Evolutionary conservation across 768 basidiomycete species (phyloP).

Genomic region (Boletus vermiculosoides): DNA sequence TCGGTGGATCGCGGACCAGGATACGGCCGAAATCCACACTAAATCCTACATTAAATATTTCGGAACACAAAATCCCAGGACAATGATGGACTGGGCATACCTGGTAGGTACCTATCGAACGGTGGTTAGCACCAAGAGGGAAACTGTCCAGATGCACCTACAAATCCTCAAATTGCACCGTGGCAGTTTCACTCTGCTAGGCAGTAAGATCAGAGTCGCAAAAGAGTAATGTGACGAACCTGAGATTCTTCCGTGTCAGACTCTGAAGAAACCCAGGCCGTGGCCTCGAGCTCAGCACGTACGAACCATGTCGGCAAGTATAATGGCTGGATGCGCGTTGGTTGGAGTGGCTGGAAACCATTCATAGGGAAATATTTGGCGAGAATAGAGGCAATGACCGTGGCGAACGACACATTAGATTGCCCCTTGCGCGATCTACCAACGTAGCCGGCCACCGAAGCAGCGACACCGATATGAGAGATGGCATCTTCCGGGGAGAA

Average conservation of each 20-base stretch:
- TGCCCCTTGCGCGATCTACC: conserved; percentile 13
- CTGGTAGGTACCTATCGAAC: conserved; percentile 29
- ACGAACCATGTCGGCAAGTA: conserved; percentile 68
- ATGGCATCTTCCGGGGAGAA: conserved; percentile 47
- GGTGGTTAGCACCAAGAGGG: conserved; percentile 12
- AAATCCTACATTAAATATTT: conserved; percentile 13
- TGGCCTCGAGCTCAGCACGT: conserved; percentile 50
- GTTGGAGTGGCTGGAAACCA: conserved; percentile 41
- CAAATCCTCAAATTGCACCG: conserved; percentile 43
- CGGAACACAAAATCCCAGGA: background rate
- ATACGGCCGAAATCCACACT: conserved; percentile 41
- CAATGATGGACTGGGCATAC: conserved; percentile 12
- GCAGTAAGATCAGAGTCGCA: conserved; percentile 4
- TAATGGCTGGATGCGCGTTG: conserved; percentile 47
- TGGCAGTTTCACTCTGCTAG: conserved; percentile 32
- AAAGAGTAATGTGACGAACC: conserved; percentile 13
- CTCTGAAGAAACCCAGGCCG: conserved; percentile 27
- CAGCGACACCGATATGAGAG: conserved; percentile 34
- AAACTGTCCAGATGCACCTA: conserved; percentile 34
- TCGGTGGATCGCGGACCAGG: conserved; percentile 34
- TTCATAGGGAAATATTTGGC: conserved; percentile 39
- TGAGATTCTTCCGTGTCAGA: conserved; percentile 26
- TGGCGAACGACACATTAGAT: conserved; percentile 20
- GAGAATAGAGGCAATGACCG: conserved; percentile 31
- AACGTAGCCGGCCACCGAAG: conserved; percentile 33